Evolutionary conservation across 805 yeast species (phyloP).

Genomic region (Wickerhamiella kazuoi): DNA sequence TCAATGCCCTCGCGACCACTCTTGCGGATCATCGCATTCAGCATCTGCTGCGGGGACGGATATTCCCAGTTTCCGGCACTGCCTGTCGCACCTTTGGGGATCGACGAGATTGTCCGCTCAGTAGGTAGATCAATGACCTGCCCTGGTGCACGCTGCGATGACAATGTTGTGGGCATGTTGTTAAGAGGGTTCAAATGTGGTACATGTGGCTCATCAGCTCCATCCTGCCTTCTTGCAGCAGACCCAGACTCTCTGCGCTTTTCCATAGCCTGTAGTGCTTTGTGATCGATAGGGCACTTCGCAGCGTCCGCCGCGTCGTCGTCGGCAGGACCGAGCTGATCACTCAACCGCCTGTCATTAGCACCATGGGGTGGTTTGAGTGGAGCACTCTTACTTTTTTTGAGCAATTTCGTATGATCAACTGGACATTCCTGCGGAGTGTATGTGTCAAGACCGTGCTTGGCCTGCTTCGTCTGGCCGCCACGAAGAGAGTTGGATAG

Average conservation of each 20-base stretch:
- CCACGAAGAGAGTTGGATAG: too few species aligned
- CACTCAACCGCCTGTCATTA: too few species aligned
- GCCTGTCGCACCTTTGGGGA: slow-evolving; percentile 59
- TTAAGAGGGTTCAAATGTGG: slow-evolving; percentile 56
- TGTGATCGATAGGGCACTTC: slow-evolving; percentile 24
- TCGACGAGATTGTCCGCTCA: slow-evolving; percentile 63
- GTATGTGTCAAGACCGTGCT: too few species aligned
- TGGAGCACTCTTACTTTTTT: too few species aligned
- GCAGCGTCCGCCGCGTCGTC: too few species aligned
- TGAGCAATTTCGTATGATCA: slow-evolving; percentile 20
- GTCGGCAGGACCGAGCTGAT: too few species aligned
- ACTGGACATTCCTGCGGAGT: slow-evolving; percentile 32
- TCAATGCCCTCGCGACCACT: slow-evolving; percentile 73
- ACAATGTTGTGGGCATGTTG: slow-evolving; percentile 56
- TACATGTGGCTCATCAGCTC: too few species aligned
- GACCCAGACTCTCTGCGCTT: not conserved
- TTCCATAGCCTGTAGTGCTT: too few species aligned
- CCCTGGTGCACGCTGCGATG: slow-evolving; percentile 60
- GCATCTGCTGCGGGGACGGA: slow-evolving; percentile 98
- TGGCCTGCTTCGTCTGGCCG: too few species aligned
- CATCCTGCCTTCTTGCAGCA: slow-evolving; percentile 23
- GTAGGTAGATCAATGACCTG: slow-evolving; percentile 67
- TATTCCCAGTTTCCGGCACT: slow-evolving; percentile 86
- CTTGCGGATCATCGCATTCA: slow-evolving; percentile 89
- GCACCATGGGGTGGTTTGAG: too few species aligned